phyloP scores from a whole-genome alignment of 768 basidiomycete species.

The Mycena albidolilacea region DNA sequence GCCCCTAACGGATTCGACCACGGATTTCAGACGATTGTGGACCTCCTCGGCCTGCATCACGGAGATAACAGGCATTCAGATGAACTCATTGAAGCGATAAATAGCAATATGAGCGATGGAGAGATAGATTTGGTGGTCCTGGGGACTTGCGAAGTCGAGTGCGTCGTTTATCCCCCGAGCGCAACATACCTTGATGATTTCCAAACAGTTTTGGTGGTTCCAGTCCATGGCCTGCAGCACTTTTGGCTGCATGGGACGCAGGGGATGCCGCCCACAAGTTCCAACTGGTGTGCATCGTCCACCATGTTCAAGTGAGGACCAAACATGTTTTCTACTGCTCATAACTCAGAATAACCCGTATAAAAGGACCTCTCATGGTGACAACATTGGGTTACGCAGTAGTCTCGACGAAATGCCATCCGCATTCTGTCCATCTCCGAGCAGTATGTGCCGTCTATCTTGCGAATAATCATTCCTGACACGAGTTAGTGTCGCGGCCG shows the following conservation, averaged over 20 bases:
- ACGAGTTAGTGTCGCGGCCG: constrained; percentile 46
- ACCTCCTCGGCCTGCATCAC: constrained; percentile 49
- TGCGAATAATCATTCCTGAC: background rate
- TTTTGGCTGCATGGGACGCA: constrained; percentile 55
- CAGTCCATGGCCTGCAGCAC: constrained; percentile 42
- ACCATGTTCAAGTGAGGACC: constrained; percentile 48
- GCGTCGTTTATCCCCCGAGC: constrained; percentile 22
- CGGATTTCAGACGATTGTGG: constrained; percentile 51
- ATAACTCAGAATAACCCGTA: background rate
- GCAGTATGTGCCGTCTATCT: constrained; percentile 48
- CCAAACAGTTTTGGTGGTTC: constrained; percentile 40
- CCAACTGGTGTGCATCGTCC: constrained; percentile 57
- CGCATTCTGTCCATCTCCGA: constrained; percentile 55
- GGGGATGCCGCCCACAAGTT: constrained; percentile 55
- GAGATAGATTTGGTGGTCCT: constrained; percentile 55
- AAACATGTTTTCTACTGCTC: background rate
- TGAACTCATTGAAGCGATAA: constrained; percentile 48
- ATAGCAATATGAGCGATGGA: constrained; percentile 37
- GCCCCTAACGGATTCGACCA: constrained; percentile 47
- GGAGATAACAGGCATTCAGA: constrained; percentile 43
- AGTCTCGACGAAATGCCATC: constrained; percentile 55
- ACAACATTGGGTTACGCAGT: constrained; percentile 52
- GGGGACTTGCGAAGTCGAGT: constrained; percentile 64
- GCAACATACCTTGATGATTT: background rate
- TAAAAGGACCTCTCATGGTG: constrained; percentile 43